Percentiles rank a stretch among this genome's conserved stretches.
phyloP scores from a whole-genome alignment of 306 rosid genomes.

The Abrus pulchellus region DNA sequence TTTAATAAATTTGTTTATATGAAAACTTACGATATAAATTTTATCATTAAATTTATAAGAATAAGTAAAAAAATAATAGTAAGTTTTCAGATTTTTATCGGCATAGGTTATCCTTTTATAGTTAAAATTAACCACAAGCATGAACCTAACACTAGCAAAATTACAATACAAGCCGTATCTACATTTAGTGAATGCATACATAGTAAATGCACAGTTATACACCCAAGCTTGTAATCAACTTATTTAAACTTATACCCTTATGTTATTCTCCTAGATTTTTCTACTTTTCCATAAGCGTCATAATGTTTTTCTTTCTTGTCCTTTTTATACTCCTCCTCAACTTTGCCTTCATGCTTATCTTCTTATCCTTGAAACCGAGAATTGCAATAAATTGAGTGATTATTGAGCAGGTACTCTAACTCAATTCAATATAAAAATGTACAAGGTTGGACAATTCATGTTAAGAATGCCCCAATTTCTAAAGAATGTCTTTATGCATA shows the following conservation, averaged over 20 bases:
- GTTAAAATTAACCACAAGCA: no score
- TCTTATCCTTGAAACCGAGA: slow-evolving; percentile 39
- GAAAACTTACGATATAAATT: no score
- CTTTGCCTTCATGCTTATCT: slow-evolving; percentile 4
- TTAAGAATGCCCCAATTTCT: no score
- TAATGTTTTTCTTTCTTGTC: slow-evolving; percentile 27
- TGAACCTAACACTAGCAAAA: not conserved
- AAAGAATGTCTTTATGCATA: no score
- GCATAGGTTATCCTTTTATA: no score
- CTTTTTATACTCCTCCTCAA: slow-evolving; percentile 42
- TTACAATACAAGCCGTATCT: not conserved
- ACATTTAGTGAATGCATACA: not conserved
- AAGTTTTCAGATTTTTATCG: no score
- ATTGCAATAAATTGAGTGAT: not conserved
- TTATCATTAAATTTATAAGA: no score
- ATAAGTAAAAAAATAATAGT: no score
- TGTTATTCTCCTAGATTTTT: slow-evolving; percentile 28
- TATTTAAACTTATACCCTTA: not conserved
- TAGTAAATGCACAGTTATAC: not conserved
- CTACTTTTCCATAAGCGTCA: slow-evolving; percentile 32
- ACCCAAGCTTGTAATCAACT: not conserved
- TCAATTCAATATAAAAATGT: not conserved
- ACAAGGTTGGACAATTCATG: not conserved
- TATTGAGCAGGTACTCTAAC: not conserved
- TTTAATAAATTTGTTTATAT: no score